A percentile compares a stretch with the other conserved stretches of the same genome.
These are phyloP conservation scores for Pichia sp. DNA, from an alignment of 1,139 yeast species.

Conservation along the genomic window DNA sequence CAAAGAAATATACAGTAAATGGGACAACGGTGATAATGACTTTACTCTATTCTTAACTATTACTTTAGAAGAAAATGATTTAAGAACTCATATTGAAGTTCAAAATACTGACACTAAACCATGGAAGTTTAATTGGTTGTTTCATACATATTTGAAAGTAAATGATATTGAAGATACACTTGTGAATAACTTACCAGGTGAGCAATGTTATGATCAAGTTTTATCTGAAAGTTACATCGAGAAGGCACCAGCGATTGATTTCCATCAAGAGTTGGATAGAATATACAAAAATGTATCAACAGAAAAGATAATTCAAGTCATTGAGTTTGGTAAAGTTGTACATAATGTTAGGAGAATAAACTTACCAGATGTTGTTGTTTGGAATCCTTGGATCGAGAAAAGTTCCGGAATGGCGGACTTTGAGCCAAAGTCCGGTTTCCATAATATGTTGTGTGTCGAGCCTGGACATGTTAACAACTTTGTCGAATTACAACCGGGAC, in stretches of 20 bases:
- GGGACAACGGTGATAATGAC: conserved; percentile 58
- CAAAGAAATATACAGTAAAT: conserved; percentile 42
- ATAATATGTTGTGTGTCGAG: conserved; percentile 87
- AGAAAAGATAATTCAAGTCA: conserved; percentile 52
- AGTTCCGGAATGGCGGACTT: conserved; percentile 80
- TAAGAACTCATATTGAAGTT: conserved; percentile 67
- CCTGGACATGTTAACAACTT: conserved; percentile 82
- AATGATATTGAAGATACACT: conserved; percentile 70
- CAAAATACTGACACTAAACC: conserved; percentile 55
- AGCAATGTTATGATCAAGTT: conserved; percentile 67
- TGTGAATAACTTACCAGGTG: conserved; percentile 71
- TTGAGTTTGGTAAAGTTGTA: conserved; percentile 61
- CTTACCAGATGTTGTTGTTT: conserved; percentile 84
- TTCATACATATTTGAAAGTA: conserved; percentile 82
- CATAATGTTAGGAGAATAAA: conserved; percentile 59
- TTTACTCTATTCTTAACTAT: conserved; percentile 73
- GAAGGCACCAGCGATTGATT: conserved; percentile 63
- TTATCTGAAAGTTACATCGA: conserved; percentile 55
- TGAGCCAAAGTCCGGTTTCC: conserved; percentile 74
- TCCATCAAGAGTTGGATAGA: conserved; percentile 77
- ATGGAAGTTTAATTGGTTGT: conserved; percentile 87
- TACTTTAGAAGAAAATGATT: conserved; percentile 43
- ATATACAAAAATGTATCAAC: conserved; percentile 60
- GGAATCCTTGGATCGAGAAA: conserved; percentile 95
- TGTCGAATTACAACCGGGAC: conserved; percentile 54